Conservation (phyloP, 345 rosid genomes). For the Clausena lansium region DNA sequence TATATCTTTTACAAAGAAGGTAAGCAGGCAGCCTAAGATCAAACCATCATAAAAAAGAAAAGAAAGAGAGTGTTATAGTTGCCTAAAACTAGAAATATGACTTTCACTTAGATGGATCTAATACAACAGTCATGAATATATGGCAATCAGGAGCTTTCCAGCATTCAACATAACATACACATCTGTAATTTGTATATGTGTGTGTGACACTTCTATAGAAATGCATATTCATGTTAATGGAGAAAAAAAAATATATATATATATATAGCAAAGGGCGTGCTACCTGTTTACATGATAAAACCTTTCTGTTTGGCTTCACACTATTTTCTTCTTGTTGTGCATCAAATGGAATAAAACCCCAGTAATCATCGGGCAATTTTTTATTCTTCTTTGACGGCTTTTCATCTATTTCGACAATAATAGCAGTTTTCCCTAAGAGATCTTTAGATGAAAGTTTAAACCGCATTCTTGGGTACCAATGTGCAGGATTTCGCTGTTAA, state of each 20-base stretch:
- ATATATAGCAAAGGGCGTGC: neutral
- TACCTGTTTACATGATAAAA: constrained; percentile 85
- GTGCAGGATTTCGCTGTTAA: constrained; percentile 35
- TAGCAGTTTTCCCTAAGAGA: constrained; percentile 51
- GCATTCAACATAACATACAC: neutral
- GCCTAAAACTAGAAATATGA: neutral
- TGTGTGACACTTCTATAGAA: neutral
- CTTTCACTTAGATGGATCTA: neutral
- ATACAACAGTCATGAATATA: neutral
- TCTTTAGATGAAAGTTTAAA: constrained; percentile 67
- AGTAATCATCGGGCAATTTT: constrained; percentile 55
- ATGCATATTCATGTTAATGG: neutral
- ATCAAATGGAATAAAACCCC: constrained; percentile 69
- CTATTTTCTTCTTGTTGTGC: constrained; percentile 50
- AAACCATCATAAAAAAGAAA: neutral
- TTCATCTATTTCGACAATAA: constrained; percentile 62
- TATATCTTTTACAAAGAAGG: neutral
- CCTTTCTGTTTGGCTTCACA: constrained; percentile 45
- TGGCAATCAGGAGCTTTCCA: neutral
- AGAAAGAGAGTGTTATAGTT: neutral
- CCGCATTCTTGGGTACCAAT: constrained; percentile 74
- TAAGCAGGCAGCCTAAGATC: neutral
- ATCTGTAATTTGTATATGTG: neutral
- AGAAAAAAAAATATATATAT: neutral
- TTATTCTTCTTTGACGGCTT: constrained; percentile 26